These are phyloP conservation scores for Dendrocalamus latiflorus DNA, from an alignment of 202 grass and related monocot species.

Conservation along the genomic window DNA sequence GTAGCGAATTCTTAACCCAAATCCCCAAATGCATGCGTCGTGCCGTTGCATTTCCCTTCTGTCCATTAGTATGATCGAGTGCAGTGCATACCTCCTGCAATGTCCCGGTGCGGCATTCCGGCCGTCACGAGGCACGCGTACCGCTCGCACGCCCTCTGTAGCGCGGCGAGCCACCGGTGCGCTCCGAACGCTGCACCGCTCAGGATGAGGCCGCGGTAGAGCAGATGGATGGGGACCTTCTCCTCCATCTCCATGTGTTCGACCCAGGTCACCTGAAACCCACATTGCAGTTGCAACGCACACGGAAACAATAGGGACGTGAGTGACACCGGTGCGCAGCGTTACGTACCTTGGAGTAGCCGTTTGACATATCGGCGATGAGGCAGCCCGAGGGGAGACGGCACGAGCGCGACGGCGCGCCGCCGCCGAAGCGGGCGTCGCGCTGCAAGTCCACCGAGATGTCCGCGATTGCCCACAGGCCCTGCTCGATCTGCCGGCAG, in stretches of 20 bases:
- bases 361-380: conserved; percentile 73
- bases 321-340: background rate
- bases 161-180: conserved; percentile 61
- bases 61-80: background rate
- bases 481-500: conserved; percentile 82
- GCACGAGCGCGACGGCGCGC: conserved; percentile 31
- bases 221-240: conserved; percentile 39
- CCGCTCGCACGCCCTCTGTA: conserved; percentile 72
- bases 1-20: background rate
- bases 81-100: conserved; percentile 46
- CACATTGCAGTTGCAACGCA: background rate
- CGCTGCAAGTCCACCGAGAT: conserved; percentile 65
- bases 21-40: background rate
- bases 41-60: background rate
- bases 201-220: conserved; percentile 62
- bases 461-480: conserved; percentile 76
- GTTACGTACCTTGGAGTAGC: conserved; percentile 74
- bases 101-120: conserved; percentile 51
- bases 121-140: conserved; percentile 35
- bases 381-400: conserved; percentile 86
- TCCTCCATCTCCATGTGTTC: conserved; percentile 90
- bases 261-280: conserved; percentile 71
- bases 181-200: conserved; percentile 78
- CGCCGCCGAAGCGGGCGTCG: conserved; percentile 39
- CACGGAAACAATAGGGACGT: background rate